Evolutionary conservation across 1,284 basidiomycete species (phyloP), one percentile per base, ranked within the genome.

Genomic region (Dichomitus squalens): DNA sequence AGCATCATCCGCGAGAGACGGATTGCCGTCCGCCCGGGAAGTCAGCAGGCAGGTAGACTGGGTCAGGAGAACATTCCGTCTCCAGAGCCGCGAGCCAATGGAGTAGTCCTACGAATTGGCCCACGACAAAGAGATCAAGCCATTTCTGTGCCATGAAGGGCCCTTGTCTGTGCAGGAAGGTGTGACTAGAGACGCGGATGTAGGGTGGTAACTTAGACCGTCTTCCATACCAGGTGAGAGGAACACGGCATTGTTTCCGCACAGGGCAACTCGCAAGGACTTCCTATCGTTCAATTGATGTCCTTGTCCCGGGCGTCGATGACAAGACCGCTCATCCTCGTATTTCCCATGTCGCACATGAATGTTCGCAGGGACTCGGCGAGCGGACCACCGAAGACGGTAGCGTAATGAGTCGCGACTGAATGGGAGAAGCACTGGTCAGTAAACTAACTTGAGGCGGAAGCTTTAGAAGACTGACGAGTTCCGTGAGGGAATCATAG

Each of bases 1-100:
- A 69, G 53, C 58, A 65, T 69, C 67, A 64, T 7, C 67, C 67
- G 66, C 23, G 1, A 2, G 31, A 47, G 47, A 46, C 36, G 33
- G 54, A 23, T 27, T 38, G 35, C 33, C 21, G 23, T 20, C 21
- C 7, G 47, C 33, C 46, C 29, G 20, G 29, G 43, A 11, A 21
- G 56, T 63, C 61, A 60, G 58, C 43, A 48, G 56, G 53, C 35
- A 53, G 11, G 2, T 7, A 12, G 29, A 36, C 25, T 46, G n/a
- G 43, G 52, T 60, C 56, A 53, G 58, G 43, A 36, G 55, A 25
- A 33, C 41, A 27, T 20, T 25, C 44, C 36, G 34, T 38, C 27
- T 35, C 18, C 61, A 55, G 61, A 56, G 41, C 61, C 61, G 58
- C 46, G 44, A 52, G 53, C 52, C 55, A 14, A 41, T 49, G 33